A percentile compares a stretch with the other conserved stretches of the same genome.
These are phyloP conservation scores for Echeveria elegans DNA, from an alignment of 164 flowering plant species.

Conservation along the genomic window DNA sequence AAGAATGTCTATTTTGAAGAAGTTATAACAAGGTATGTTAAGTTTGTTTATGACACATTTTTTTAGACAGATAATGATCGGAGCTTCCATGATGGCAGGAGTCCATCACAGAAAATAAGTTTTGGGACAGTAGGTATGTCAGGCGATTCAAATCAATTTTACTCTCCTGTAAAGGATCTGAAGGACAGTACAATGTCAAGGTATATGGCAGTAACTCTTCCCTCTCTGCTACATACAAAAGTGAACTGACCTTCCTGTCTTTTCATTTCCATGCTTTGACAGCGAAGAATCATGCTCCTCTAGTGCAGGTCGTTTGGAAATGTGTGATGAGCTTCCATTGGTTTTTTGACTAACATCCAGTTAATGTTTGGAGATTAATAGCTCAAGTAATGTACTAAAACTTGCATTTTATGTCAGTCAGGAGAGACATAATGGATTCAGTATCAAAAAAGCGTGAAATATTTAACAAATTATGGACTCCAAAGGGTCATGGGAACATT, in stretches of 20 bases:
- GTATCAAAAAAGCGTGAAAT: constrained; percentile 16
- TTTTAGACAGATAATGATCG: background rate
- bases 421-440: constrained; percentile 21
- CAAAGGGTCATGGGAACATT: constrained; percentile 6
- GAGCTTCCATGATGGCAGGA: constrained; percentile 20
- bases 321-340: background rate
- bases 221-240: background rate
- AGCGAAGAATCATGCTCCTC: constrained; percentile 76
- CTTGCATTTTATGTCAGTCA: constrained; percentile 27
- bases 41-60: background rate
- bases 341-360: background rate
- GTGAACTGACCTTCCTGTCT: constrained; percentile 4
- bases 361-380: background rate
- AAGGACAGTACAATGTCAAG: constrained; percentile 42
- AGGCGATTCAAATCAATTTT: constrained; percentile 22
- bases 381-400: background rate
- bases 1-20: constrained; percentile 17
- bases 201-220: constrained; percentile 18
- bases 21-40: constrained; percentile 27
- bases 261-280: constrained; percentile 16
- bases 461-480: constrained; percentile 11
- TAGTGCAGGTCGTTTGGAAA: constrained; percentile 43
- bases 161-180: constrained; percentile 25
- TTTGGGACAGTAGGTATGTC: constrained; percentile 17
- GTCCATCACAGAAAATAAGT: constrained; percentile 13